Evolutionary conservation across 2,329 filamentous ascomycete species (phyloP).

Genomic region (Stagonosporopsis vannaccii): DNA sequence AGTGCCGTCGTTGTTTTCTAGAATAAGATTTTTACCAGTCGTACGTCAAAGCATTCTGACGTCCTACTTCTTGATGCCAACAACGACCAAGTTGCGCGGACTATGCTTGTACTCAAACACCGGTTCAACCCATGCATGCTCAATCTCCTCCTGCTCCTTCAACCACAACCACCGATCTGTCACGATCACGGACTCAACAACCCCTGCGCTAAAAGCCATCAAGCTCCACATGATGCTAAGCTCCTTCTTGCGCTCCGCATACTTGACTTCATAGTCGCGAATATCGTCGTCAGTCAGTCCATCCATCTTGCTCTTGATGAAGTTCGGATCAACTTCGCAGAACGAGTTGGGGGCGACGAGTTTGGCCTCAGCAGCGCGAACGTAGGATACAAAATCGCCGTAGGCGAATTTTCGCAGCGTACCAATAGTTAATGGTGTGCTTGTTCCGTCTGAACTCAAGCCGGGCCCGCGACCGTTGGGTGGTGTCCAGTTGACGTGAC

Average conservation of each 20-base stretch:
- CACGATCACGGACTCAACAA: conserved; percentile 89
- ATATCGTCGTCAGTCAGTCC: conserved; percentile 79
- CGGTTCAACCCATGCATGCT: conserved; percentile 86
- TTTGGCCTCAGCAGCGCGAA: conserved; percentile 81
- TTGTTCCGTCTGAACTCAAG: conserved; percentile 59
- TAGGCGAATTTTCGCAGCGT: conserved; percentile 84
- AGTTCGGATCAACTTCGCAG: conserved; percentile 47
- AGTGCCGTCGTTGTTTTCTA: no score
- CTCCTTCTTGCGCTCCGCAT: conserved; percentile 75
- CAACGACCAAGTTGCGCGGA: conserved; percentile 90
- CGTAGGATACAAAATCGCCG: conserved; percentile 75
- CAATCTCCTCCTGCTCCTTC: conserved; percentile 74
- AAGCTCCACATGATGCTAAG: conserved; percentile 88
- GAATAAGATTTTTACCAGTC: no score
- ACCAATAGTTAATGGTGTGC: conserved; percentile 85
- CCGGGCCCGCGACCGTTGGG: conserved; percentile 58
- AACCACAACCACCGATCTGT: conserved; percentile 90
- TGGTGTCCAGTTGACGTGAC: conserved; percentile 45
- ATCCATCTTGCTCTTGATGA: conserved; percentile 71
- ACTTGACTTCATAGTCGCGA: conserved; percentile 70
- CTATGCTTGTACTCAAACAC: conserved; percentile 90
- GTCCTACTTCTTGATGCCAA: conserved; percentile 76
- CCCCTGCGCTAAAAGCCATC: conserved; percentile 93
- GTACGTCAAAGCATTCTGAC: no score
- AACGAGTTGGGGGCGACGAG: conserved; percentile 55